These are phyloP conservation scores for Petasospora rhodanensis DNA, from an alignment of 1,139 yeast species.

Conservation along the genomic window DNA sequence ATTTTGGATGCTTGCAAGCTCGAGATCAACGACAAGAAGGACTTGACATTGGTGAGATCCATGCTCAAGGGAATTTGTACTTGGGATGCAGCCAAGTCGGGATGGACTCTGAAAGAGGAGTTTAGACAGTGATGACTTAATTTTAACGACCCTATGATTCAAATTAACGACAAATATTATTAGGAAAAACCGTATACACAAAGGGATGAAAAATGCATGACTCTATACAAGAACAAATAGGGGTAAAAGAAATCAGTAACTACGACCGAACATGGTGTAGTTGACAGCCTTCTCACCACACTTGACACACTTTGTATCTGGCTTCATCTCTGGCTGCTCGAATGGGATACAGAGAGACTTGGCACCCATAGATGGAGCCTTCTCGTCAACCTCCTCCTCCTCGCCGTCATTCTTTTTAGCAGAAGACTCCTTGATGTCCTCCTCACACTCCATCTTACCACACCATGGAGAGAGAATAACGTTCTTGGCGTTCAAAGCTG, in stretches of 20 bases:
- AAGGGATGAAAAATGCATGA: neutral
- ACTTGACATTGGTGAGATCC: slow-evolving; percentile 60
- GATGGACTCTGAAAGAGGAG: slow-evolving; percentile 66
- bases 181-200: neutral
- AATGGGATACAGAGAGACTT: slow-evolving; percentile 96
- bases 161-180: no score
- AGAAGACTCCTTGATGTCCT: slow-evolving; percentile 90
- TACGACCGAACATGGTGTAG: slow-evolving; percentile 95
- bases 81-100: slow-evolving; percentile 55
- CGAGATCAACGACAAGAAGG: slow-evolving; percentile 45
- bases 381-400: slow-evolving; percentile 86
- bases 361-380: slow-evolving; percentile 99
- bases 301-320: slow-evolving; percentile 79
- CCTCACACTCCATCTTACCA: slow-evolving; percentile 92
- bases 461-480: slow-evolving; percentile 96
- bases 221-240: neutral
- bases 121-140: slow-evolving; percentile 29
- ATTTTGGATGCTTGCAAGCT: slow-evolving; percentile 50
- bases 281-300: slow-evolving; percentile 72
- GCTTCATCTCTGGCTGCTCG: slow-evolving; percentile 78
- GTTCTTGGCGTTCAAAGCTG: slow-evolving; percentile 86
- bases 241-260: slow-evolving; percentile 46
- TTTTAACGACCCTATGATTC: no score
- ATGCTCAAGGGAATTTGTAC: slow-evolving; percentile 63
- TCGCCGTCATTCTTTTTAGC: slow-evolving; percentile 76